Conservation (phyloP, 75 land plant species). For the Picea glauca region DNA sequence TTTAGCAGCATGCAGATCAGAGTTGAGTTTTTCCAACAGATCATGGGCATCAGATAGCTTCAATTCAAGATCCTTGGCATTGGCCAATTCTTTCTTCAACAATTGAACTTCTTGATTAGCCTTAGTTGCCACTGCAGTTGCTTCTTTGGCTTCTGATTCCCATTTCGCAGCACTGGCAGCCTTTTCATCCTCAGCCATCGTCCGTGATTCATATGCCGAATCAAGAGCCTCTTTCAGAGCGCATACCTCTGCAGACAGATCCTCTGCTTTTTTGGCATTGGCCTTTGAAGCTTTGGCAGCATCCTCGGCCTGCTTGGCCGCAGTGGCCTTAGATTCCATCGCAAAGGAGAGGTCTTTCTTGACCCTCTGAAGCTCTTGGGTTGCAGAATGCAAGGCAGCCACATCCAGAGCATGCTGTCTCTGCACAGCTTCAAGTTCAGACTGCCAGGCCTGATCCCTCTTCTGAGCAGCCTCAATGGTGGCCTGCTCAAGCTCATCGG, state of each 20-base stretch:
- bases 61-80: constrained; percentile 20
- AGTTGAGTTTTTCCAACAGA: constrained; percentile 35
- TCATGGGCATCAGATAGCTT: constrained; percentile 31
- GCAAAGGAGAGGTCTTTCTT: constrained; percentile 47
- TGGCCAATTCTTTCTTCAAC: constrained; percentile 44
- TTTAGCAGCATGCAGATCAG: constrained; percentile 36
- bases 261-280: constrained; percentile 53
- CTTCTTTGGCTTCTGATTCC: constrained; percentile 21
- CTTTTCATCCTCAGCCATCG: constrained; percentile 6
- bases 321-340: constrained; percentile 47
- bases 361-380: constrained; percentile 47
- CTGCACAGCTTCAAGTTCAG: constrained; percentile 39
- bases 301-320: constrained; percentile 51
- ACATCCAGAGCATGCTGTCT: constrained; percentile 58
- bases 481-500: constrained; percentile 58
- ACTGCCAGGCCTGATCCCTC: constrained; percentile 56
- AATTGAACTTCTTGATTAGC: constrained; percentile 30
- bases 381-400: constrained; percentile 36
- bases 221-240: constrained; percentile 36
- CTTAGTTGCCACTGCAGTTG: constrained; percentile 15
- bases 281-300: constrained; percentile 44
- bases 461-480: constrained; percentile 49
- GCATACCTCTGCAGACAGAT: constrained; percentile 37
- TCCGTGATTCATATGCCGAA: constrained; percentile 8
- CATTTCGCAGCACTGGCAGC: constrained; percentile 3